A percentile compares a stretch with the other conserved stretches of the same genome.
These are phyloP conservation scores for Sporothrix pallida DNA, from an alignment of 2,329 filamentous ascomycete genomes.

Conservation along the genomic window DNA sequence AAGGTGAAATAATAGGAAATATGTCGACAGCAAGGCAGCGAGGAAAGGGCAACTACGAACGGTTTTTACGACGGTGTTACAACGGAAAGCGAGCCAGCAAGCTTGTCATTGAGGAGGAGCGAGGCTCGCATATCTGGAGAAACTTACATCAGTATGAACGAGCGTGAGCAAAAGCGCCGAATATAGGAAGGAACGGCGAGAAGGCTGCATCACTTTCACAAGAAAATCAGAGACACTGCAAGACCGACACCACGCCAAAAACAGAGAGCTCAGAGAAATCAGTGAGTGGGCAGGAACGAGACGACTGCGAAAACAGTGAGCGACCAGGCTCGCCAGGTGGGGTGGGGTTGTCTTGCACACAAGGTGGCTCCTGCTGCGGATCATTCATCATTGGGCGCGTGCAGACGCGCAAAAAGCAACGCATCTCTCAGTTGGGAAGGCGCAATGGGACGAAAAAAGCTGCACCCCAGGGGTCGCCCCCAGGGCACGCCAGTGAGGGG, in stretches of 20 bases:
- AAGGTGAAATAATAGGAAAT: slow-evolving; percentile 18
- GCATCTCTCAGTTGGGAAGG: slow-evolving; percentile 24
- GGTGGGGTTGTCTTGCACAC: neutral
- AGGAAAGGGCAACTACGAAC: slow-evolving; percentile 29
- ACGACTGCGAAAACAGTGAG: neutral
- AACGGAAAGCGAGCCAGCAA: neutral
- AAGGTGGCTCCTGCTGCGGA: slow-evolving; percentile 23
- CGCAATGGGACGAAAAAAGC: slow-evolving; percentile 15
- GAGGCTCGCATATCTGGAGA: neutral
- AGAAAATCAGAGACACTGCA: neutral
- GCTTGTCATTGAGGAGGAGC: neutral
- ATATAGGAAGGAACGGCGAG: slow-evolving; percentile 12
- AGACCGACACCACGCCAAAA: neutral
- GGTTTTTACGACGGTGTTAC: neutral
- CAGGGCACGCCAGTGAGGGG: slow-evolving; percentile 9
- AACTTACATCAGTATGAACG: neutral
- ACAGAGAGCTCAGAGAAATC: neutral
- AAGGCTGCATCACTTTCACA: neutral
- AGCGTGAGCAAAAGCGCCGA: slow-evolving; percentile 11
- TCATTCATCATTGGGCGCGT: neutral
- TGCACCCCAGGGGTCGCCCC: neutral
- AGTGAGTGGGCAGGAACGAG: too few species aligned
- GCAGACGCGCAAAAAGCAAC: slow-evolving; percentile 7
- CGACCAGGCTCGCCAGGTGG: slow-evolving; percentile 5
- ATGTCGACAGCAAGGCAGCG: slow-evolving; percentile 25